phyloP scores from a whole-genome alignment of 2,329 filamentous ascomycete genomes.

The Nannizziopsis barbatae region DNA sequence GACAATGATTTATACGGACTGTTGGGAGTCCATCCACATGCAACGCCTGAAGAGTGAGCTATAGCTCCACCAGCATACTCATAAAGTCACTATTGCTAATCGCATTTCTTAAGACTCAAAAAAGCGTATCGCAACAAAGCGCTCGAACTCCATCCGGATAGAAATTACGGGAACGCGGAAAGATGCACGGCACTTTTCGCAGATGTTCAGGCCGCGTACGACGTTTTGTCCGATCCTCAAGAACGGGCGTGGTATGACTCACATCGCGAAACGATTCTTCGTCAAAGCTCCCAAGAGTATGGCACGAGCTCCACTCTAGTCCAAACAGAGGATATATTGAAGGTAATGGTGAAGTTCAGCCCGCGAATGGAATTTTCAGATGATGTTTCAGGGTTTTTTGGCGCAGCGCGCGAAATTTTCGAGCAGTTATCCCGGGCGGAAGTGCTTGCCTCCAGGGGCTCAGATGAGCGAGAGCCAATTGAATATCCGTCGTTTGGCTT shows the following conservation, averaged over 20 bases:
- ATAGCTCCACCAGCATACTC: constrained; percentile 1
- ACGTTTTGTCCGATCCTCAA: constrained; percentile 90
- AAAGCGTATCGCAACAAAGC: constrained; percentile 86
- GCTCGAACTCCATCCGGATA: constrained; percentile 86
- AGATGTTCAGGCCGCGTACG: constrained; percentile 84
- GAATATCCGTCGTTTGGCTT: constrained; percentile 76
- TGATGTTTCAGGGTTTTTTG: constrained; percentile 71
- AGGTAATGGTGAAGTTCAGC: constrained; percentile 70
- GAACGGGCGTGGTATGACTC: constrained; percentile 97
- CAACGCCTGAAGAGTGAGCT: constrained; percentile 67
- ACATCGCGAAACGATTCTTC: constrained; percentile 74
- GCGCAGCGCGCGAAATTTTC: constrained; percentile 65
- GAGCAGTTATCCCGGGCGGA: constrained; percentile 72
- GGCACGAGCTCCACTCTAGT: constrained; percentile 64
- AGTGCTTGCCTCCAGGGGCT: constrained; percentile 54
- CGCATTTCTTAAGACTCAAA: constrained; percentile 54
- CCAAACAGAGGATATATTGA: constrained; percentile 65
- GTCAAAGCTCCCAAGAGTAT: constrained; percentile 44
- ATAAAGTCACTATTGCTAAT: background rate
- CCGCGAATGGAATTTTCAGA: constrained; percentile 69
- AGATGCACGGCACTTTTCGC: constrained; percentile 76
- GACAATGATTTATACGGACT: constrained; percentile 58
- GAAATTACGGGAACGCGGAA: constrained; percentile 75
- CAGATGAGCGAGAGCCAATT: constrained; percentile 48
- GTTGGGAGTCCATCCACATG: constrained; percentile 59